Evolutionary conservation across 345 rosid genomes (phyloP), one percentile per base, ranked within the genome.

Genomic region (Draba incana): DNA sequence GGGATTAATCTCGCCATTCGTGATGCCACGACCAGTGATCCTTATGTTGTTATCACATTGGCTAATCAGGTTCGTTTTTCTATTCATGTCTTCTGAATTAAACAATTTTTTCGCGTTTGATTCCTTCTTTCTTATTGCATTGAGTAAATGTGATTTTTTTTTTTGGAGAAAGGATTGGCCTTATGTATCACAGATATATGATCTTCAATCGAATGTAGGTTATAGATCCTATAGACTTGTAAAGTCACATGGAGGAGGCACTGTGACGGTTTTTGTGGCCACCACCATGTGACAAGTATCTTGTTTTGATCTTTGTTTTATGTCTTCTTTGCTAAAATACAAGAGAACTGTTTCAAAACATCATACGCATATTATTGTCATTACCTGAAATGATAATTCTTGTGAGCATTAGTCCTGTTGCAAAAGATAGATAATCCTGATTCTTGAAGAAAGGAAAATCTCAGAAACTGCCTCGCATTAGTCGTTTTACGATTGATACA

Each of bases 1-100:
- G 90, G 86, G 44, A 76, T 57, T 62, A 73, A 81, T 64, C 86
- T 85, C 33, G 83, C 80, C 2, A 62, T 80, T 43, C 70, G 86
- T 2, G 87, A 85, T 60, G 11, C 84, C 62, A 24, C 57, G 0
- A 80, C 28, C 68, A 83, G 90, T 58, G 86, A 85, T 69, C 87
- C 90, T 77, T 83, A 85, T 20, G 84, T 79, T 56, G 81, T 79
- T 69, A 0, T 85, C 78, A 65, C 81, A 43, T 61, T 72, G 65
- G 83, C 64, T 24, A 25, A 70, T n/a, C 88, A 88, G 88, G 79
- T 76, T 64, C 49, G 58, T 69, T 2, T 50, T 41, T 27, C 3
- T 5, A 23, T 15, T 28, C 11, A 2, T 62, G 15, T n/a, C 14
- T n/a, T 49, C 12, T 35, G 8, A 20, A 20, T 20, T 20, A 20